A percentile compares a stretch with the other conserved stretches of the same genome.
These are phyloP conservation scores for Penicillium sp. DNA, from an alignment of 2,329 filamentous ascomycete species.

Conservation along the genomic window DNA sequence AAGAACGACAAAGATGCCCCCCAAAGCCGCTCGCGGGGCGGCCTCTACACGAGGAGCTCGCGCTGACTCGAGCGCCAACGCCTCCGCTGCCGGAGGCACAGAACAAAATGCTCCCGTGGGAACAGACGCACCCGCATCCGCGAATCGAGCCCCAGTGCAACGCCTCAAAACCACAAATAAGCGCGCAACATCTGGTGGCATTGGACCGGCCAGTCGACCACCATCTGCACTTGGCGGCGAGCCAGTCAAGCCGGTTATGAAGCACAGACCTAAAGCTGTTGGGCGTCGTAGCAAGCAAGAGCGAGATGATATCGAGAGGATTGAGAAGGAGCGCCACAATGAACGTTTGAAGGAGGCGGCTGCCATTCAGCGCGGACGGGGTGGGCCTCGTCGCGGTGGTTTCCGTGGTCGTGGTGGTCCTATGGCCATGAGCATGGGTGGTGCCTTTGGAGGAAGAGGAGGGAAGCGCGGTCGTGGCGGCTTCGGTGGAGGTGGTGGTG, in stretches of 20 bases:
- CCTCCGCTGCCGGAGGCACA: constrained; percentile 12
- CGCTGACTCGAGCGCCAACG: constrained; percentile 16
- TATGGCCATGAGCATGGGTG: constrained; percentile 27
- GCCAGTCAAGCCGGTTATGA: constrained; percentile 40
- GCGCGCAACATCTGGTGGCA: constrained; percentile 39
- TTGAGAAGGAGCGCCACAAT: constrained; percentile 43
- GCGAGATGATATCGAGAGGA: constrained; percentile 44
- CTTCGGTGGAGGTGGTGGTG: constrained; percentile 25
- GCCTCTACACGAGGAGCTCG: constrained; percentile 8
- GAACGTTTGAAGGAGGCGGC: constrained; percentile 43
- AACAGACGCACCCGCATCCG: constrained; percentile 16
- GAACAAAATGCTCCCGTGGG: constrained; percentile 15
- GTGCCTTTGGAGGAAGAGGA: constrained; percentile 30
- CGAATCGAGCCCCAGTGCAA: constrained; percentile 39
- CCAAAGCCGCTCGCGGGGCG: constrained; percentile 31
- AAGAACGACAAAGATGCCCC: constrained; percentile 31
- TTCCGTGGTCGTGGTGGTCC: constrained; percentile 34
- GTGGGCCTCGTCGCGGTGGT: constrained; percentile 31
- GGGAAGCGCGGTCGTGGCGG: constrained; percentile 24
- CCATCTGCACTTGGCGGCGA: constrained; percentile 27
- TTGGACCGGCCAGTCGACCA: constrained; percentile 30
- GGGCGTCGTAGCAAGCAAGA: constrained; percentile 48
- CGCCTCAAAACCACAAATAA: constrained; percentile 47
- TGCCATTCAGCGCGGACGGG: constrained; percentile 40
- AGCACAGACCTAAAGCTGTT: constrained; percentile 46